Conservation (phyloP, 768 basidiomycete species). For the Leccinum fibrillosum region DNA sequence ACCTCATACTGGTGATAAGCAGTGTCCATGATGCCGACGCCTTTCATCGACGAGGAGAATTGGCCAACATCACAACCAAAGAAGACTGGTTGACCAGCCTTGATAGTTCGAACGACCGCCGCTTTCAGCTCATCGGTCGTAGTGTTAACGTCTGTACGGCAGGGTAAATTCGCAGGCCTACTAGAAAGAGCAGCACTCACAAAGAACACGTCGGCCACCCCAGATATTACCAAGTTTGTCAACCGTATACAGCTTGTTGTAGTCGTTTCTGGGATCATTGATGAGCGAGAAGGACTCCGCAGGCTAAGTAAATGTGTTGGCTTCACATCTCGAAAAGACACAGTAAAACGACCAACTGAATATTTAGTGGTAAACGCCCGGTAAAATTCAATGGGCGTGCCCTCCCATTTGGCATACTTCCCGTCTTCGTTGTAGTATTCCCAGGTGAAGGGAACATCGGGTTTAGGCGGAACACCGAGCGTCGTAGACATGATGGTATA, state of each 20-base stretch:
- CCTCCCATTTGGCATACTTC: constrained; percentile 71
- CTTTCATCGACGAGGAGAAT: constrained; percentile 56
- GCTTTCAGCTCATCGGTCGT: constrained; percentile 78
- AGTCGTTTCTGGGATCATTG: constrained; percentile 88
- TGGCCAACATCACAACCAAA: constrained; percentile 97
- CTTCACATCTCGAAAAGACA: background rate
- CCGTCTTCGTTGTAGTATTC: constrained; percentile 84
- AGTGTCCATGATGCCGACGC: constrained; percentile 82
- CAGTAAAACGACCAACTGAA: constrained; percentile 39
- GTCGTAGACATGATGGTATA: constrained; percentile 83
- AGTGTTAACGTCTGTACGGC: constrained; percentile 77
- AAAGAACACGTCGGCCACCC: constrained; percentile 80
- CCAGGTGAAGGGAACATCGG: constrained; percentile 73
- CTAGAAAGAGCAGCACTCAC: constrained; percentile 40
- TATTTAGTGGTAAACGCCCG: constrained; percentile 57
- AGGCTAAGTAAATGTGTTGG: constrained; percentile 38
- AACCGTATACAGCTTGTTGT: constrained; percentile 83
- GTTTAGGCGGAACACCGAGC: constrained; percentile 80
- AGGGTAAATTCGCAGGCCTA: background rate
- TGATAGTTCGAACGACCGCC: constrained; percentile 79
- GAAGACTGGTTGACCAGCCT: constrained; percentile 87
- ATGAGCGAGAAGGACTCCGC: constrained; percentile 87
- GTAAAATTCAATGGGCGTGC: constrained; percentile 81
- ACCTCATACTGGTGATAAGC: constrained; percentile 82
- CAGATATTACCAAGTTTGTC: constrained; percentile 91